These are phyloP conservation scores for Coemansia sp. DNA, from an alignment of 192 early-diverging fungal species.

Conservation along the genomic window DNA sequence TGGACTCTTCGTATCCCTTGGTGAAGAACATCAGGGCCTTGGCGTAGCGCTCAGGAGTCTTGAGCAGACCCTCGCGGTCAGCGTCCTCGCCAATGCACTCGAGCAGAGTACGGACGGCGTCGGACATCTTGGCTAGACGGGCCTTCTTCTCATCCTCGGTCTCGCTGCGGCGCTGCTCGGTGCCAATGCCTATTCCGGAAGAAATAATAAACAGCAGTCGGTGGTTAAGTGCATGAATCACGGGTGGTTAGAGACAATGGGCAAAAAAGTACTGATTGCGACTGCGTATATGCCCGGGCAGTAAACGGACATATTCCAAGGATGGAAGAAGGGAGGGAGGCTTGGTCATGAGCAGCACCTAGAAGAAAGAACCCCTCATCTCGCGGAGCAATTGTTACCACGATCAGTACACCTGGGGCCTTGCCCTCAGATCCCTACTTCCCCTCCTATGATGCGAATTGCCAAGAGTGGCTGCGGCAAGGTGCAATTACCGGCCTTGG, in stretches of 20 bases:
- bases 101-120: conserved; percentile 83
- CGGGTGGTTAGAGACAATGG: conserved; percentile 3
- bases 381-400: background rate
- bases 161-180: conserved; percentile 77
- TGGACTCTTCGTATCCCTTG: conserved; percentile 95
- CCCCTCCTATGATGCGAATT: background rate
- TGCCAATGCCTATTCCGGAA: conserved; percentile 67
- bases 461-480: conserved; percentile 7
- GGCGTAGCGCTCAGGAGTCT: conserved; percentile 96
- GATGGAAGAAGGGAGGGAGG: background rate
- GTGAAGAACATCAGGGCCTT: conserved; percentile 98
- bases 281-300: background rate
- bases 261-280: background rate
- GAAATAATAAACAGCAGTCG: background rate
- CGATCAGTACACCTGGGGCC: background rate
- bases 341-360: background rate
- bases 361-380: background rate
- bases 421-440: background rate
- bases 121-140: conserved; percentile 78
- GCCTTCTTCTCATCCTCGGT: conserved; percentile 67
- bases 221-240: conserved; percentile 5
- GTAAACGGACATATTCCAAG: conserved; percentile 5
- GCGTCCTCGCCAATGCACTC: conserved; percentile 95
- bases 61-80: conserved; percentile 88
- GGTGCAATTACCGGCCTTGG: background rate